Percentiles rank a stretch among this genome's conserved stretches.
Conservation (phyloP, 148 eudicot genomes). For the Camellia granthamiana region DNA sequence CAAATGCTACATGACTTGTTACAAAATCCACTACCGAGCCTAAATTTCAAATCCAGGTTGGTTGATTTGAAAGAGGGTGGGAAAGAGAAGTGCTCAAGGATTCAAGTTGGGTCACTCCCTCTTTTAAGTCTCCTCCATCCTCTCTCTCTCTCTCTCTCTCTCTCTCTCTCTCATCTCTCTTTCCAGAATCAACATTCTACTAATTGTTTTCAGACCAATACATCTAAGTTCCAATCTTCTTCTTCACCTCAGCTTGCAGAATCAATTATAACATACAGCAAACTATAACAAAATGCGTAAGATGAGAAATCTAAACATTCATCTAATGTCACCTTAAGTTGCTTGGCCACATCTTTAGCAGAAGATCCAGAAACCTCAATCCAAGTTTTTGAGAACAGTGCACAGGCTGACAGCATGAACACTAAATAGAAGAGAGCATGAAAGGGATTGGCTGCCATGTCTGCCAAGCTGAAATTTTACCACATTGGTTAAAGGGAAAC, state of each 20-base stretch:
- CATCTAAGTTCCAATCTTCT: background rate
- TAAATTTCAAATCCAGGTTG: background rate
- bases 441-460: constrained; percentile 86
- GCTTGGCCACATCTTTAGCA: constrained; percentile 87
- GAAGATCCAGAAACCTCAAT: constrained; percentile 94
- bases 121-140: background rate
- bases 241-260: background rate
- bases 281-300: background rate
- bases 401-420: constrained; percentile 88
- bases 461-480: constrained; percentile 62
- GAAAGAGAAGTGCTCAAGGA: background rate
- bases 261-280: background rate
- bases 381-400: constrained; percentile 87
- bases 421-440: constrained; percentile 76
- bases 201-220: background rate
- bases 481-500: background rate
- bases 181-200: background rate
- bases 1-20: background rate
- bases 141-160: background rate
- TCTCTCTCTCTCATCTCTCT: background rate
- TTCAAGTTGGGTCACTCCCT: background rate
- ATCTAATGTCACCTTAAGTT: constrained; percentile 63
- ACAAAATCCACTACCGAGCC: too few species aligned
- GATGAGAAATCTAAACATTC: background rate
- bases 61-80: background rate